phyloP scores from a whole-genome alignment of 164 flowering plant species.

The Brasenia schreberi region DNA sequence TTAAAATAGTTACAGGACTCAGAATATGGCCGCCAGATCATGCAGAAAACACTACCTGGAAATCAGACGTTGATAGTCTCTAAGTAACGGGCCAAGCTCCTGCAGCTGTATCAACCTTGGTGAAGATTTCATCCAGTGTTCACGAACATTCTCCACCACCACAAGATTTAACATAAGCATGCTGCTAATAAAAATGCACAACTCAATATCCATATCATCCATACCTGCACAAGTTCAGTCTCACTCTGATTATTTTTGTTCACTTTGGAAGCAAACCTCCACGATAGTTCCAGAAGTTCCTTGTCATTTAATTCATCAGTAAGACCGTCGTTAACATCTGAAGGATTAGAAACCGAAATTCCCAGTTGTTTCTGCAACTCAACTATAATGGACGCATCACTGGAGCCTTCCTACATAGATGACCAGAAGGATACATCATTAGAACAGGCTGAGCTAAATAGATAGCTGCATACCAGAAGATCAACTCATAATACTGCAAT shows the following conservation, averaged over 20 bases:
- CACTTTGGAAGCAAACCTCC: constrained; percentile 23
- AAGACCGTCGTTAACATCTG: constrained; percentile 24
- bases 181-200: neutral
- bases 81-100: constrained; percentile 84
- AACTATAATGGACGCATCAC: constrained; percentile 32
- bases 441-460: neutral
- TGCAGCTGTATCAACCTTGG: constrained; percentile 46
- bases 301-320: constrained; percentile 58
- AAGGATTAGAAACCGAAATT: constrained; percentile 28
- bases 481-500: neutral
- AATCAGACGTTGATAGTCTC: constrained; percentile 79
- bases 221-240: constrained; percentile 16
- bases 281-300: constrained; percentile 64
- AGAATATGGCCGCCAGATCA: too few relatives aligned
- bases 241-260: constrained; percentile 13
- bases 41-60: constrained; percentile 5
- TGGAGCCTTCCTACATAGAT: constrained; percentile 40
- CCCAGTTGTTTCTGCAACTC: constrained; percentile 52
- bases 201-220: neutral
- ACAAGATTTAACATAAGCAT: neutral
- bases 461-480: neutral
- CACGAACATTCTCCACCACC: constrained; percentile 37
- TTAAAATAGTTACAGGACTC: too few relatives aligned
- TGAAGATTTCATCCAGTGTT: constrained; percentile 57
- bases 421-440: too few relatives aligned